Base-by-base conservation (phyloP, 257 asterid species). In the Forsythia suspensa region DNA sequence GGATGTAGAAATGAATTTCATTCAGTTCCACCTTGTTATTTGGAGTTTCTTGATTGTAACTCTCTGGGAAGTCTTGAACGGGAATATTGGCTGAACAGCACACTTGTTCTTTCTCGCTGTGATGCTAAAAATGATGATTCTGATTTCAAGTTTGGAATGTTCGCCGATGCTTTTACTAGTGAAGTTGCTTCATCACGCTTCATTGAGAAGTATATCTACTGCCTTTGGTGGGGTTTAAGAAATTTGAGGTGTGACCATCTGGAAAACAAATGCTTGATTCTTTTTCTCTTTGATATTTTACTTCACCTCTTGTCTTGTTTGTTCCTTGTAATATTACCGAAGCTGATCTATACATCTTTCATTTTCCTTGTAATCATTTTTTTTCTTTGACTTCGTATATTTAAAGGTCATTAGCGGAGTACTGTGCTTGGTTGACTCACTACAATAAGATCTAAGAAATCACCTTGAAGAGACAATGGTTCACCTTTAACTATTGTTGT, bases 221-320 rank as follows among this genome's bases (percentile, higher is more conserved):
- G 98, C 87, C 97, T 96, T 36, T 96, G 99, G 99, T 93, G 99
- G 99, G 99, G 99, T 75, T 85, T 96, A 76, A 86, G 98, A 82
- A 96, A 96, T 82, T 84, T 96, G 88, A 93, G 99, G 98, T 95
- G 42, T 70, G 86, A 13, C 80, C 24, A 44, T 74, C 63, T 18
- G 34, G 34, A 29, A 29, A 29, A 29, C 34, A 29, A 29, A 29
- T 29, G 34, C 34, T 29, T 29, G 34, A 0, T 29, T 29, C 34
- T 29, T 29, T 29, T 29, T 29, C 34, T 29, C 34, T 29, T 29
- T 29, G 34, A 29, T 29, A 29, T 29, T 29, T 29, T 29, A 29
- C 34, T 29, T 29, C 34, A 29, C 34, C 2, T 38, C 41, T 44
- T 44, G 20, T 10, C 34, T 12, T 40, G 15, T 29, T 18, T 41